Conservation (phyloP, 2,329 filamentous ascomycete genomes). For the Phoma sp. region DNA sequence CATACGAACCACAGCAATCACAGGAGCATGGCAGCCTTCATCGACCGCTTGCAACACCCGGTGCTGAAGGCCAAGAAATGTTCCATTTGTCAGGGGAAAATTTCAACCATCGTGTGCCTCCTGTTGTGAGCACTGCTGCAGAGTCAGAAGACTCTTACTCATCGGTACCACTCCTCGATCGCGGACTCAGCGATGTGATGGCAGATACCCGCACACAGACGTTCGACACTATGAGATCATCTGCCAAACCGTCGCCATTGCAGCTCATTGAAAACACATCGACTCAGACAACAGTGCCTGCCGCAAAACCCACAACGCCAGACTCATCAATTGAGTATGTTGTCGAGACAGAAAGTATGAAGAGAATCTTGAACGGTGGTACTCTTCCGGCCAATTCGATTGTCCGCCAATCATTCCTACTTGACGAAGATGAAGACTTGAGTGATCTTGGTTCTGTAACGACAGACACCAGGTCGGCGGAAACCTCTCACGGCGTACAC, state of each 20-base stretch:
- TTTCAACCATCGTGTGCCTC: slow-evolving; percentile 34
- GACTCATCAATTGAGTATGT: slow-evolving; percentile 59
- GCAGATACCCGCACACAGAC: slow-evolving; percentile 25
- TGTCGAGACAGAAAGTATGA: slow-evolving; percentile 59
- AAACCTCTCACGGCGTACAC: slow-evolving; percentile 48
- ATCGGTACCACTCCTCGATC: slow-evolving; percentile 77
- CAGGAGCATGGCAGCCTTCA: slow-evolving; percentile 30
- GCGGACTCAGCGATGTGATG: slow-evolving; percentile 55
- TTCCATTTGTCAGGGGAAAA: slow-evolving; percentile 42
- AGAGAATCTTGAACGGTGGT: slow-evolving; percentile 52
- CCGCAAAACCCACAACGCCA: slow-evolving; percentile 42
- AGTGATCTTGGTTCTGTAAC: slow-evolving; percentile 62
- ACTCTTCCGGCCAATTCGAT: slow-evolving; percentile 47
- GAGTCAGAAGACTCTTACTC: slow-evolving; percentile 76
- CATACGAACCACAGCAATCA: slow-evolving; percentile 20
- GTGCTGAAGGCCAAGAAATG: slow-evolving; percentile 38
- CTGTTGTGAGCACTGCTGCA: slow-evolving; percentile 49
- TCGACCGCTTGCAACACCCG: slow-evolving; percentile 33
- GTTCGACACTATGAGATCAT: slow-evolving; percentile 56
- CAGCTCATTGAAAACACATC: slow-evolving; percentile 27
- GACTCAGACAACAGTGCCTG: slow-evolving; percentile 20
- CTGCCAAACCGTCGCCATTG: slow-evolving; percentile 47
- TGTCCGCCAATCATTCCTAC: slow-evolving; percentile 54
- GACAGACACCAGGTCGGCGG: slow-evolving; percentile 54
- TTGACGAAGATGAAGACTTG: slow-evolving; percentile 61